A percentile compares a stretch with the other conserved stretches of the same genome.
phyloP scores from a whole-genome alignment of 306 rosid genomes.

The Datisca glomerata region DNA sequence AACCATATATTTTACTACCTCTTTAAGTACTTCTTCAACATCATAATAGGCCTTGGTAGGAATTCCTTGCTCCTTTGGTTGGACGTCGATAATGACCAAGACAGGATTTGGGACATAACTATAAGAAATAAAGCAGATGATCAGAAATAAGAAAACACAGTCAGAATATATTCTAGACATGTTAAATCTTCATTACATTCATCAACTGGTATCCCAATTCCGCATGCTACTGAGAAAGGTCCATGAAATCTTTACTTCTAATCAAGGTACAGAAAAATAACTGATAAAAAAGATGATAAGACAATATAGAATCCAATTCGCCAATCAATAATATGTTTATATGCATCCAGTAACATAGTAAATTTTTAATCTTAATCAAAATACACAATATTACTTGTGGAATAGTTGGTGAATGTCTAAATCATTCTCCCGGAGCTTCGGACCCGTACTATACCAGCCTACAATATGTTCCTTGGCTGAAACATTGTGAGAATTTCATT shows the following conservation, averaged over 20 bases:
- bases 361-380: neutral
- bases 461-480: conserved; percentile 82
- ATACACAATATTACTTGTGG: conserved; percentile 39
- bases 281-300: neutral
- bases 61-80: conserved; percentile 76
- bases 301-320: neutral
- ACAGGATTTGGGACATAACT: conserved; percentile 80
- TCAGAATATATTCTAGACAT: neutral
- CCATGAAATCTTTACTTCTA: too few relatives aligned
- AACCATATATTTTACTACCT: conserved; percentile 33
- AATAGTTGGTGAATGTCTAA: conserved; percentile 67
- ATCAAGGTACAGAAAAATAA: neutral
- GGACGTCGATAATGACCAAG: conserved; percentile 73
- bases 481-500: neutral
- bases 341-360: neutral
- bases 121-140: conserved; percentile 1
- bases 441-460: conserved; percentile 94
- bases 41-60: conserved; percentile 86
- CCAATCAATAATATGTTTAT: neutral
- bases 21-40: conserved; percentile 81
- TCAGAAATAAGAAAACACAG: too few relatives aligned
- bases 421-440: conserved; percentile 75
- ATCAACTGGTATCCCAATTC: neutral
- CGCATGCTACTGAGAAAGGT: neutral
- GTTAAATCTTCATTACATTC: neutral